Percentiles rank a stretch among this genome's conserved stretches.
Evolutionary conservation across 257 asterid species (phyloP).

Genomic region (Capsicum baccatum): DNA sequence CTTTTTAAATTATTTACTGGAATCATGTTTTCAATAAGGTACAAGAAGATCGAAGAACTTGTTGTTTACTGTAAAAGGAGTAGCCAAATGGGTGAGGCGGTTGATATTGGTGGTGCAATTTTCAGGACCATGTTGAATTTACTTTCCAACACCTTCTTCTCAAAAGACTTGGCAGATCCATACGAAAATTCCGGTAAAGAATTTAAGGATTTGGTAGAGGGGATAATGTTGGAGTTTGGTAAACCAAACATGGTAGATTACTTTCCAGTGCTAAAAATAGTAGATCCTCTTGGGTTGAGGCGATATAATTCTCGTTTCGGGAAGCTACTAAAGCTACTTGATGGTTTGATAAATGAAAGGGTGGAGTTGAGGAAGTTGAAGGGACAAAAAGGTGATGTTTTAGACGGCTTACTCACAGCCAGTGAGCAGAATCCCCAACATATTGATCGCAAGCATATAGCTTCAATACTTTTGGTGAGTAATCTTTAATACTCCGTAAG

Average conservation of each 20-base stretch:
- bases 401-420: background rate
- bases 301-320: background rate
- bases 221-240: conserved; percentile 43
- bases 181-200: conserved; percentile 53
- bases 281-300: conserved; percentile 52
- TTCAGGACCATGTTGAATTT: conserved; percentile 48
- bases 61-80: conserved; percentile 40
- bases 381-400: background rate
- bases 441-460: background rate
- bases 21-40: background rate
- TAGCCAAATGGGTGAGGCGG: conserved; percentile 43
- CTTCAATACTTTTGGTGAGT: background rate
- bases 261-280: conserved; percentile 48
- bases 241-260: conserved; percentile 53
- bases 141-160: conserved; percentile 56
- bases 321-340: background rate
- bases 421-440: background rate
- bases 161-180: conserved; percentile 54
- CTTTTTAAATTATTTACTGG: background rate
- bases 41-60: conserved; percentile 46
- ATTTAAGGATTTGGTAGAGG: conserved; percentile 52
- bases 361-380: background rate
- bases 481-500: background rate
- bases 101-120: conserved; percentile 40
- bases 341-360: background rate